Conservation (phyloP, 805 yeast species). For the Cyberlindnera subsufficiens region DNA sequence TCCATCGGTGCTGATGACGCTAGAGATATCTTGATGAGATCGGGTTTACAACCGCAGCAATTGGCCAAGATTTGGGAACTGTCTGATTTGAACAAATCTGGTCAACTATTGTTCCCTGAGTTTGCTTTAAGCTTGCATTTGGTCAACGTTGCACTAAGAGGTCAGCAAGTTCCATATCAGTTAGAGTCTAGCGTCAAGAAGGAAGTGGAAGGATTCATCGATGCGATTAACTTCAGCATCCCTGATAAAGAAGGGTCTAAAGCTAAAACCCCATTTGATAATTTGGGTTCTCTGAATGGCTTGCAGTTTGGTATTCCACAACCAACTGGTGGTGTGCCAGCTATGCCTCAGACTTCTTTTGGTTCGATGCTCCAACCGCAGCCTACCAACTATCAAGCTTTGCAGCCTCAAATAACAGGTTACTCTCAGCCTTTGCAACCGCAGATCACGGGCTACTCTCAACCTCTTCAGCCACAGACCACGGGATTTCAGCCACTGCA, state of each 20-base stretch:
- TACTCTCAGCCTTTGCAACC: constrained; percentile 25
- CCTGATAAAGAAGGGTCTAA: constrained; percentile 42
- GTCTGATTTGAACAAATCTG: constrained; percentile 84
- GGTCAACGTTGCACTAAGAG: constrained; percentile 71
- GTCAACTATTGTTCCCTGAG: constrained; percentile 85
- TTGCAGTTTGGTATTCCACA: constrained; percentile 22
- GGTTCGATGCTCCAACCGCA: constrained; percentile 9
- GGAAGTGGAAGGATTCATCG: constrained; percentile 87
- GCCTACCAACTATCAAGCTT: constrained; percentile 20
- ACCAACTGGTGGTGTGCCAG: constrained; percentile 17
- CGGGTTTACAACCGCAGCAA: constrained; percentile 67
- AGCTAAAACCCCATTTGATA: constrained; percentile 36
- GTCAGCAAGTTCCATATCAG: constrained; percentile 68
- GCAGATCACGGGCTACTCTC: constrained; percentile 20
- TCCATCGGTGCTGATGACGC: constrained; percentile 67
- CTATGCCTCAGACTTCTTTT: constrained; percentile 18
- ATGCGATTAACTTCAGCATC: constrained; percentile 74
- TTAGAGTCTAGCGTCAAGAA: constrained; percentile 69
- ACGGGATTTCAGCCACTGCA: constrained; percentile 42
- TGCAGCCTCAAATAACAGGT: constrained; percentile 30
- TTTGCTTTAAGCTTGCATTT: constrained; percentile 88
- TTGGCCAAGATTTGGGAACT: constrained; percentile 87
- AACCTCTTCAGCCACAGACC: constrained; percentile 26
- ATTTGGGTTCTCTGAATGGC: constrained; percentile 30
- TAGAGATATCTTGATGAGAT: constrained; percentile 70